Base-by-base conservation (phyloP, 495 filamentous ascomycete species). In the Aspergillus olivimuriae region DNA sequence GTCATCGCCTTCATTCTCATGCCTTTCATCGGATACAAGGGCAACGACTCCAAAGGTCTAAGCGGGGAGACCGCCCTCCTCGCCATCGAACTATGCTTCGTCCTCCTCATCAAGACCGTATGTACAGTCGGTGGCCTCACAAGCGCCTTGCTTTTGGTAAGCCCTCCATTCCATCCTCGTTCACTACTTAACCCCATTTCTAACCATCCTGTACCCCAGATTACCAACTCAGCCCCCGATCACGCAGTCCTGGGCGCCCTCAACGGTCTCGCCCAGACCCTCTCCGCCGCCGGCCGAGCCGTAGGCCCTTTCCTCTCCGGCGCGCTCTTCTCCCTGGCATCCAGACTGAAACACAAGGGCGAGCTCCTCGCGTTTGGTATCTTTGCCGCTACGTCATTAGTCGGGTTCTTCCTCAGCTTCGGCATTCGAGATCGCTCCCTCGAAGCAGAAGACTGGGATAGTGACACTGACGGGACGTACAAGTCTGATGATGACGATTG, bases 241-340 rank as follows among this genome's bases (percentile, higher is more conserved):
- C 77, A 94, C 58, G 82, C 83, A 15, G 88, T 88, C 3, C 74
- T 98, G 0, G 92, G 92, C 9, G 90, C 86, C 1, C 69, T 98
- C 21, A 95, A 97, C 49, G 92, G 92, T 21, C 80, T 98, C 15
- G 92, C 92, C 3, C 92, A 98, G 62, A 94, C 89, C 0, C 78
- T 98, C 2, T 92, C 88, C 6, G 92, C 94, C 0, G 91, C 86
- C 1, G 92, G 92, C 17, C 80, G 92, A 37, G 87, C 91, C 22
- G 74, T 86, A 1, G 94, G 92, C 0, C 92, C 92, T 0, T 89
- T 97, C 58, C 64, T 95, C 3, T 87, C 87, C 0, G 92, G 92
- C 1, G 78, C 80, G 2, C 66, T 98, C 0, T 97, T 94, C 59
- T 83, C 87, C 0, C 62, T 86, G 1, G 78, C 83, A 0, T 80